Base-by-base conservation (phyloP, 2,329 filamentous ascomycete species). In the Penicillium sp. region DNA sequence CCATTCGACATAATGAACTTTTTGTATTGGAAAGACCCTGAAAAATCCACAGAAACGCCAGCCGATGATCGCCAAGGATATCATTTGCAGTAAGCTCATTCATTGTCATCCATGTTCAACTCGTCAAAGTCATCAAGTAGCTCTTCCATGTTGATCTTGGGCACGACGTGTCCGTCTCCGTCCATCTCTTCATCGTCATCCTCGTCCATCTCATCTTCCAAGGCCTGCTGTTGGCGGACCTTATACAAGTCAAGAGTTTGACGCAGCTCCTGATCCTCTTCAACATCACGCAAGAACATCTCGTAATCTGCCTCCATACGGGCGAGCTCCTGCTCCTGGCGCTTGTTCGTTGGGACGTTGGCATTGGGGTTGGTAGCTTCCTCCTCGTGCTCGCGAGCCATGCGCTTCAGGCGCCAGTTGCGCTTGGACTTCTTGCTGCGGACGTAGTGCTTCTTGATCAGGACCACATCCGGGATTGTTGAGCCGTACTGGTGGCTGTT, bases 401-500 rank as follows among this genome's bases (percentile, higher is more conserved):
- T 92, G 64, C 93, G 89, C 82, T 88, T 95, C 70, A 99, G 83
- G 70, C 87, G 88, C 93, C 93, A 99, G 78, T 88, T 88, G 60
- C 95, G 84, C 77, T 84, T 86, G 68, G 83, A 80, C 81, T 92
- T 95, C 77, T 87, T 85, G 73, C 87, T 87, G 61, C 88, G 83
- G 50, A 87, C 83, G 74, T 95, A 99, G 79, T 89, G 85, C 73
- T 99, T 99, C 89, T 95, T 97, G 69, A 99, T 89, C 3, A 99
- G 80, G 6, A 99, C 75, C 0, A 97, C 93, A 64, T 99, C 93
- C 0, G 93, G 93, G 48, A 99, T 88, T 3, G 80, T 83, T 3
- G 84, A 86, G 2, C 82, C 77, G 72, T 95, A 92, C 42, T 85
- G 83, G 68, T 83, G 83, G 45, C 85, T 89, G 42, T 80, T 73